phyloP scores from a whole-genome alignment of 345 rosid genomes.

The Corchorus capsularis region DNA sequence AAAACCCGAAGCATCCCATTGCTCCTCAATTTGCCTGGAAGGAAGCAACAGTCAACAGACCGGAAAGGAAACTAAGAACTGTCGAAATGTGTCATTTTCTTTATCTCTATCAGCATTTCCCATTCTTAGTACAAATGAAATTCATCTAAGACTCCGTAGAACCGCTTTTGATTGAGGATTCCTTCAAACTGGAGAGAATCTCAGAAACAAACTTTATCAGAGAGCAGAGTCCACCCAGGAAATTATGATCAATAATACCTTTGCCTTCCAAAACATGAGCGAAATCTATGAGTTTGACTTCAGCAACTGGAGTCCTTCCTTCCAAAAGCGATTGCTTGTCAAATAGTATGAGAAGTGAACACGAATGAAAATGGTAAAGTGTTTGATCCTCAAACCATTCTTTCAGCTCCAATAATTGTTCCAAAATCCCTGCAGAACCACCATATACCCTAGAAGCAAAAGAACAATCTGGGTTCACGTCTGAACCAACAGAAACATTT shows the following conservation, averaged over 20 bases:
- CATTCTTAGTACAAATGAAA: slow-evolving; percentile 14
- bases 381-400: slow-evolving; percentile 96
- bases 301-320: slow-evolving; percentile 40
- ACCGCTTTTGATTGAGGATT: slow-evolving; percentile 27
- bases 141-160: slow-evolving; percentile 30
- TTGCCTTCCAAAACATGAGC: slow-evolving; percentile 84
- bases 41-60: neutral
- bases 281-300: slow-evolving; percentile 85
- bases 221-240: slow-evolving; percentile 94
- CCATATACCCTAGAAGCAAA: slow-evolving; percentile 60
- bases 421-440: slow-evolving; percentile 64
- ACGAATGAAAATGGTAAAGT: slow-evolving; percentile 75
- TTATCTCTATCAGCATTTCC: slow-evolving; percentile 3
- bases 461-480: slow-evolving; percentile 54
- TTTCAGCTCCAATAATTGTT: slow-evolving; percentile 77
- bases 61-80: neutral
- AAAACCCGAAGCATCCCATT: neutral
- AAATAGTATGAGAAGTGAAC: slow-evolving; percentile 76
- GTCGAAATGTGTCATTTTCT: neutral
- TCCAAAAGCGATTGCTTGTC: slow-evolving; percentile 53
- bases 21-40: neutral
- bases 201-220: slow-evolving; percentile 77
- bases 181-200: slow-evolving; percentile 50
- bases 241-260: slow-evolving; percentile 94
- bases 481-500: slow-evolving; percentile 35